phyloP scores from a whole-genome alignment of 768 basidiomycete genomes.

The button mushroom (Agaricus bisporus) region DNA sequence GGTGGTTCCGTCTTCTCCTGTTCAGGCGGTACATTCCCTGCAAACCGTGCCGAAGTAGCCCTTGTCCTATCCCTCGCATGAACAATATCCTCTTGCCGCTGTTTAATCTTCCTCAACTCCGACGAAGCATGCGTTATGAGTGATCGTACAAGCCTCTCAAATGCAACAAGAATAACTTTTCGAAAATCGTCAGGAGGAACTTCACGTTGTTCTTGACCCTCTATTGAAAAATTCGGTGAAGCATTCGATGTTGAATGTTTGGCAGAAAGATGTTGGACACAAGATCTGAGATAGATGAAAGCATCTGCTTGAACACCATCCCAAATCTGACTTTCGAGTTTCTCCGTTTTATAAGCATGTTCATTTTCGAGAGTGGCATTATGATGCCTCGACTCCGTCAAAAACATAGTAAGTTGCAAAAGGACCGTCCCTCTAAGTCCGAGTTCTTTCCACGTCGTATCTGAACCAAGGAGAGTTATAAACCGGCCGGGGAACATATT shows the following conservation, averaged over 20 bases:
- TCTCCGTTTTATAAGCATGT: constrained; percentile 66
- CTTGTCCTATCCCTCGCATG: constrained; percentile 60
- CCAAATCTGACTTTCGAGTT: constrained; percentile 78
- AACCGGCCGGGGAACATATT: constrained; percentile 33
- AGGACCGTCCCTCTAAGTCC: constrained; percentile 67
- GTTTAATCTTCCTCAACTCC: constrained; percentile 80
- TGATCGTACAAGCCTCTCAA: constrained; percentile 68
- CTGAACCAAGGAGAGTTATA: constrained; percentile 45
- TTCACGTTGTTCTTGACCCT: constrained; percentile 41
- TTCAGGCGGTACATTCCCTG: constrained; percentile 35
- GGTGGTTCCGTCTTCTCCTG: constrained; percentile 30
- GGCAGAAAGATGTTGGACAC: constrained; percentile 51
- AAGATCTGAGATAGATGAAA: constrained; percentile 64
- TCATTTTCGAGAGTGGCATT: constrained; percentile 59
- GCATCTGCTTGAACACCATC: constrained; percentile 79
- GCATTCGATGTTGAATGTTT: constrained; percentile 27
- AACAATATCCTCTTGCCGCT: constrained; percentile 83
- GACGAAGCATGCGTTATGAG: constrained; percentile 74
- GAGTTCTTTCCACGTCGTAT: constrained; percentile 59
- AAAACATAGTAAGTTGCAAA: constrained; percentile 86
- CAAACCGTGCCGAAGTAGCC: constrained; percentile 38
- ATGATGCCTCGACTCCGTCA: constrained; percentile 69
- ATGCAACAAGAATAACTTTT: constrained; percentile 46
- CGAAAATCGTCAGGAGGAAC: constrained; percentile 47
- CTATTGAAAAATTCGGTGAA: constrained; percentile 15